Conservation (phyloP, 2,329 filamentous ascomycete species). For the Alternaria triticimaculans region DNA sequence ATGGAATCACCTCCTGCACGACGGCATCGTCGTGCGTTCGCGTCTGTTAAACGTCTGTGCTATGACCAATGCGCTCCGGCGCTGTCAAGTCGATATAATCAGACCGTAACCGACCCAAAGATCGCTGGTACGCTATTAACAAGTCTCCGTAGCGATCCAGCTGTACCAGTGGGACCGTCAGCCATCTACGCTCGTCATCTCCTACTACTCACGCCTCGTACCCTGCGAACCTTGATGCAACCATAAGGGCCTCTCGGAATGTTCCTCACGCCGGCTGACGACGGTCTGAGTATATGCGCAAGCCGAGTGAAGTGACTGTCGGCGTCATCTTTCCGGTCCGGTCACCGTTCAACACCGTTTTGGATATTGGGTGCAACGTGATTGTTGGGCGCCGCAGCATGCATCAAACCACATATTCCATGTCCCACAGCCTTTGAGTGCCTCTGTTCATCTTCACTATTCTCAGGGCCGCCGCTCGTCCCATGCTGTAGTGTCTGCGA, state of each 20-base stretch:
- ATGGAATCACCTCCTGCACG: constrained; percentile 2
- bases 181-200: constrained; percentile 1
- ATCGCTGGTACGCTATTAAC: constrained; percentile 26
- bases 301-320: constrained; percentile 1
- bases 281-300: neutral
- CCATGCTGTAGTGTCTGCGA: constrained; percentile 11
- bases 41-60: constrained; percentile 8
- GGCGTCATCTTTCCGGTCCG: constrained; percentile 9
- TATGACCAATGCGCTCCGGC: constrained; percentile 14
- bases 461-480: constrained; percentile 12
- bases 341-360: constrained; percentile 2
- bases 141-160: constrained; percentile 27
- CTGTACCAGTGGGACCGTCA: constrained; percentile 8
- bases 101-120: constrained; percentile 19
- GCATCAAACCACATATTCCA: constrained; percentile 22
- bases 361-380: constrained; percentile 19
- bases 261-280: neutral
- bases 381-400: constrained; percentile 17
- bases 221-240: neutral
- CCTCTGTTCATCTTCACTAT: constrained; percentile 19
- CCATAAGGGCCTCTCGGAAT: neutral
- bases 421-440: constrained; percentile 12
- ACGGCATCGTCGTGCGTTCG: constrained; percentile 8
- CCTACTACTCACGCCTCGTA: neutral
- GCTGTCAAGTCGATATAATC: constrained; percentile 26